Base-by-base conservation (phyloP, 169 alveolate species). In the Perkinsus marinus region DNA sequence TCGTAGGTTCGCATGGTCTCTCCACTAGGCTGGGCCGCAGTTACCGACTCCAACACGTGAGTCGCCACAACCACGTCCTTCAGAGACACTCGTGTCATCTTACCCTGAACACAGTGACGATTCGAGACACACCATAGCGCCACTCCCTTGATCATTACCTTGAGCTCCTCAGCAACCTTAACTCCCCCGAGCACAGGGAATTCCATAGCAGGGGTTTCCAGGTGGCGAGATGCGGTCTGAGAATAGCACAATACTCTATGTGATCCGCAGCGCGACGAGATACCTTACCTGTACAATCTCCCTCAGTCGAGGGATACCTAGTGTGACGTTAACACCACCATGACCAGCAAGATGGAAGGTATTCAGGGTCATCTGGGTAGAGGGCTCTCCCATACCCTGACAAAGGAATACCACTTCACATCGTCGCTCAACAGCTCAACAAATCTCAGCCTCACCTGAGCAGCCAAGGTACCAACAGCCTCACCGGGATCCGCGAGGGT, bases 281-380 rank as follows among this genome's bases (percentile, higher is more conserved):
- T n/a, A n/a, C n/a, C n/a, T n/a, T n/a, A 92, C 91, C 79, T 95
- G 98, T 92, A 99, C 94, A 79, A 99, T 96, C 95, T 99, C 99
- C 92, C 98, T 97, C 91, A 99, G 95, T 92, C 99, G 96, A 26
- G 99, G 99, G 68, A 99, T 98, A 93, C 99, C 99, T 93, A 99
- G 95, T 6, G 99, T 99, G 47, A 99, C 99, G 95, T 99, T 99
- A 39, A 98, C 99, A 19, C 99, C 99, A 26, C 99, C 99, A 93
- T 98, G 99, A 0, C 99, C 99, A 3, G 99, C 99, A 94, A 99
- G 96, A 96, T 99, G 99, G 97, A 99, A 99, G 38, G 99, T 99
- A 95, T 99, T 99, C 90, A 99, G 95, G 13, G 99, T 99, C 99
- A 99, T 98, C 95, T 99, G 99, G 37, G 99, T 99, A 39, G 99